phyloP scores from a whole-genome alignment of 2,329 filamentous ascomycete species.

The Neofusicoccum sp. region DNA sequence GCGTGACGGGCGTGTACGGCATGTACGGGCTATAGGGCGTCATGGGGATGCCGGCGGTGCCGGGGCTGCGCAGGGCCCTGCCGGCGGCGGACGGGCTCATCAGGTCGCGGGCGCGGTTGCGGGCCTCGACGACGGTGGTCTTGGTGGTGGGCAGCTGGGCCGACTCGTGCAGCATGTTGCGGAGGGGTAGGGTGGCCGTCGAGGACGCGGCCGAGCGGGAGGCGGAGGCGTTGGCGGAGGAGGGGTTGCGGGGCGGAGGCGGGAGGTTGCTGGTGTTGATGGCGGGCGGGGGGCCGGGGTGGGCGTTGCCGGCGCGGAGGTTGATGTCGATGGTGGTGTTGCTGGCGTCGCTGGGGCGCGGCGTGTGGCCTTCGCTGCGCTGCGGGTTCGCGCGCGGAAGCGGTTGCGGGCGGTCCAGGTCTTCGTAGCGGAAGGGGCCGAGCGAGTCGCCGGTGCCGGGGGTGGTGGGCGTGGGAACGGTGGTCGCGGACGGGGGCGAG shows the following conservation, averaged over 20 bases:
- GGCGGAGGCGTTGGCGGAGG: slow-evolving; percentile 4
- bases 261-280: not conserved
- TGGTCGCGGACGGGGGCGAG: slow-evolving; percentile 37
- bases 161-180: slow-evolving; percentile 27
- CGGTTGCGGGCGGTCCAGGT: slow-evolving; percentile 32
- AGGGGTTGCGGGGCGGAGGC: slow-evolving; percentile 16
- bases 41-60: slow-evolving; percentile 55
- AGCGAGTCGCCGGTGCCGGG: slow-evolving; percentile 29
- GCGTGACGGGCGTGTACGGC: slow-evolving; percentile 72
- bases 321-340: slow-evolving; percentile 16
- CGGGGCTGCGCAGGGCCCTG: slow-evolving; percentile 47
- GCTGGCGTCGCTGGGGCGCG: slow-evolving; percentile 9
- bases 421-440: slow-evolving; percentile 32
- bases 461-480: slow-evolving; percentile 25
- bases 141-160: slow-evolving; percentile 34
- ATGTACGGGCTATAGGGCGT: slow-evolving; percentile 79
- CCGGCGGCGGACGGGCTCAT: slow-evolving; percentile 17
- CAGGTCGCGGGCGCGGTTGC: slow-evolving; percentile 10
- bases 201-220: slow-evolving; percentile 19
- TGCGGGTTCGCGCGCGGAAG: slow-evolving; percentile 34
- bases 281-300: slow-evolving; percentile 3
- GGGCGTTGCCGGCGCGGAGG: slow-evolving; percentile 3
- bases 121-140: slow-evolving; percentile 43
- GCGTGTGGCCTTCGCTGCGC: slow-evolving; percentile 21
- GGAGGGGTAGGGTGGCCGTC: slow-evolving; percentile 35